A percentile compares a stretch with the other conserved stretches of the same genome.
These are phyloP conservation scores for Nothophaeocryptopus gaeumannii DNA, from an alignment of 2,329 filamentous ascomycete species.

Conservation along the genomic window DNA sequence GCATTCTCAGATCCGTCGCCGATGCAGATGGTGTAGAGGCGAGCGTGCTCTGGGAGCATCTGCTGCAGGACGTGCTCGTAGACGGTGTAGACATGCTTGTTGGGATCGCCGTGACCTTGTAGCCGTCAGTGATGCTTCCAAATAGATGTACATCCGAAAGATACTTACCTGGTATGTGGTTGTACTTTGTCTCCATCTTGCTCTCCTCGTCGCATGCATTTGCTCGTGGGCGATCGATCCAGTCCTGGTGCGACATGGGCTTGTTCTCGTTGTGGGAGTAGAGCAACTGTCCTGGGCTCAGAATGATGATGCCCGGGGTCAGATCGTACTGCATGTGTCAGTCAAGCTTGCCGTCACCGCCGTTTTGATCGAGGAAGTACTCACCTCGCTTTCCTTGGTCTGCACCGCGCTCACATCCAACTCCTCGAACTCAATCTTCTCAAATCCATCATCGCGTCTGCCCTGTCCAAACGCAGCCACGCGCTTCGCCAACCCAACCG, in stretches of 20 bases:
- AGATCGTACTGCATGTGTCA: conserved; percentile 23
- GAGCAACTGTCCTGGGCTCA: conserved; percentile 73
- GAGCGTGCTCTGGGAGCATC: conserved; percentile 48
- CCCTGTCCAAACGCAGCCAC: conserved; percentile 30
- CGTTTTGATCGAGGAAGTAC: not conserved
- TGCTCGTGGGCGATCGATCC: conserved; percentile 56
- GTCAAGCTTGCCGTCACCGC: not conserved
- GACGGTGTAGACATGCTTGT: conserved; percentile 64
- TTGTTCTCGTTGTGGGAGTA: conserved; percentile 68
- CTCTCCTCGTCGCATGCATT: conserved; percentile 60
- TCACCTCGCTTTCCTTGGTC: conserved; percentile 1
- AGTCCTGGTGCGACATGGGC: conserved; percentile 58
- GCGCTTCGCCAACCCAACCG: conserved; percentile 60
- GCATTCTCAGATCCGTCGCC: conserved; percentile 59
- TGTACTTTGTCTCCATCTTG: conserved; percentile 53
- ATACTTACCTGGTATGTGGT: conserved; percentile 52
- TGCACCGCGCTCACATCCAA: not conserved
- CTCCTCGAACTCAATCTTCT: too few relatives aligned
- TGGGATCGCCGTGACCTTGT: conserved; percentile 52
- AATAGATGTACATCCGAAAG: not conserved
- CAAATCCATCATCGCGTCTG: not conserved
- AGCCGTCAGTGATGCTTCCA: conserved; percentile 1
- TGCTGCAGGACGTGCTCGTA: conserved; percentile 61
- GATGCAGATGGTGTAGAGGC: conserved; percentile 67
- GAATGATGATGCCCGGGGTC: conserved; percentile 64